A percentile compares a stretch with the other conserved stretches of the same genome.
Conservation (phyloP, 2,329 filamentous ascomycete genomes). For the Corynespora cassiicola region DNA sequence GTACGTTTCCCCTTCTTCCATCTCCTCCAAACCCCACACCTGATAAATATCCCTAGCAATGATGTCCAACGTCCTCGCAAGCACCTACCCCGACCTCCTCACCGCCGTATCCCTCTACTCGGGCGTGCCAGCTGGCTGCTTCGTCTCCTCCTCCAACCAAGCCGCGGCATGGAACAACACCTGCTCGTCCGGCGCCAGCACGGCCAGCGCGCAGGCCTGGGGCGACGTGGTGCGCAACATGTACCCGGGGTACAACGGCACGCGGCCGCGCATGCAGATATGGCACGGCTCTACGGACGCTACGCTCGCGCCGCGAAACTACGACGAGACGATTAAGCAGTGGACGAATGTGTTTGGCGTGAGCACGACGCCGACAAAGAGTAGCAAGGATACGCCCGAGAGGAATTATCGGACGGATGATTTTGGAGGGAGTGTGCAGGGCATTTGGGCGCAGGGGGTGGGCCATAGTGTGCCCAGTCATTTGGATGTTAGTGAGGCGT, state of each 20-base stretch:
- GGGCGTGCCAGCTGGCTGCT: constrained; percentile 63
- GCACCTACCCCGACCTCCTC: constrained; percentile 61
- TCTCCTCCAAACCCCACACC: neutral
- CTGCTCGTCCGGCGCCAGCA: constrained; percentile 58
- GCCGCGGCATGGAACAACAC: constrained; percentile 59
- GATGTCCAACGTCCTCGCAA: constrained; percentile 55
- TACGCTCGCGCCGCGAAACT: constrained; percentile 61
- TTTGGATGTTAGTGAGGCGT: constrained; percentile 30
- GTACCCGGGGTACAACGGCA: constrained; percentile 59
- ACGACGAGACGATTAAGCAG: constrained; percentile 57
- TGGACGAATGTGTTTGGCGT: constrained; percentile 41
- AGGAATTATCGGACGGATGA: constrained; percentile 37
- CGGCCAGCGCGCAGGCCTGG: constrained; percentile 56
- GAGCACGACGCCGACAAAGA: constrained; percentile 25
- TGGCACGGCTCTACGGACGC: constrained; percentile 63
- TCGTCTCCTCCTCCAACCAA: constrained; percentile 50
- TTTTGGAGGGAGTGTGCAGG: constrained; percentile 32
- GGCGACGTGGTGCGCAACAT: constrained; percentile 55
- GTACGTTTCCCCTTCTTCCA: constrained; percentile 9
- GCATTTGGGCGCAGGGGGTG: constrained; percentile 35
- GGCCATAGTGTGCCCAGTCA: constrained; percentile 33
- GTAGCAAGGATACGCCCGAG: constrained; percentile 33
- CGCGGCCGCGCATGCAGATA: constrained; percentile 63
- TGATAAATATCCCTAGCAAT: constrained; percentile 20
- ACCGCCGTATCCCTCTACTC: constrained; percentile 58